Base-by-base conservation (phyloP, 2,329 filamentous ascomycete species). In the Hypocreales sp. region DNA sequence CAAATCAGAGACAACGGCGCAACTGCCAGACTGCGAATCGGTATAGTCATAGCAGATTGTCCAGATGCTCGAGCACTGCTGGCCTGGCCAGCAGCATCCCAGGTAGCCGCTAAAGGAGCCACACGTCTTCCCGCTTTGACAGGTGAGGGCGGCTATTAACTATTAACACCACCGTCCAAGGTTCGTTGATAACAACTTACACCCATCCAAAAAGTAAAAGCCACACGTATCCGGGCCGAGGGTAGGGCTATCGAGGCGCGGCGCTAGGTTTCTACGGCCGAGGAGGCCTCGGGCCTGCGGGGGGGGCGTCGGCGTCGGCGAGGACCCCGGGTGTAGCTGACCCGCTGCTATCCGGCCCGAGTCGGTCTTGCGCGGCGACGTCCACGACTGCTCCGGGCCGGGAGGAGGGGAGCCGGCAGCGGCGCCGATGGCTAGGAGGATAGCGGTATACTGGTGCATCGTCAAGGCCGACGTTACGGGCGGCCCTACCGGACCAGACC, bases 1-100 rank as follows among this genome's bases (percentile, higher is more conserved):
- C 16, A 37, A 47, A 24, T 51, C 44, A 4, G 36, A 31, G 4
- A 40, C 34, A 6, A 43, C 33, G 15, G 41, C 30, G 26, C 48
- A 52, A 5, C 29, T 27, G 5, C 43, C 42, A 4, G 32, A 28
- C 3, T 25, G 11, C n/a, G 42, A 44, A n/a, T 34, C 34, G 5
- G 29, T 22, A 22, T 45, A 51, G 38, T 46, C 35, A 27, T 53
- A 36, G 19, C 50, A 53, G 4, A 35, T 35, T 9, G 48, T n/a
- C n/a, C n/a, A n/a, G n/a, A n/a, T n/a, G n/a, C n/a, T n/a, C n/a
- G n/a, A n/a, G n/a, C n/a, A n/a, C n/a, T n/a, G n/a, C n/a, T n/a
- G n/a, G n/a, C n/a, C n/a, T n/a, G n/a, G n/a, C n/a, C n/a, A n/a
- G n/a, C n/a, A n/a, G n/a, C n/a, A n/a, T n/a, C n/a, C n/a, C n/a